phyloP scores from a whole-genome alignment of 2,329 filamentous ascomycete species.

The Penicillium brasilianum region DNA sequence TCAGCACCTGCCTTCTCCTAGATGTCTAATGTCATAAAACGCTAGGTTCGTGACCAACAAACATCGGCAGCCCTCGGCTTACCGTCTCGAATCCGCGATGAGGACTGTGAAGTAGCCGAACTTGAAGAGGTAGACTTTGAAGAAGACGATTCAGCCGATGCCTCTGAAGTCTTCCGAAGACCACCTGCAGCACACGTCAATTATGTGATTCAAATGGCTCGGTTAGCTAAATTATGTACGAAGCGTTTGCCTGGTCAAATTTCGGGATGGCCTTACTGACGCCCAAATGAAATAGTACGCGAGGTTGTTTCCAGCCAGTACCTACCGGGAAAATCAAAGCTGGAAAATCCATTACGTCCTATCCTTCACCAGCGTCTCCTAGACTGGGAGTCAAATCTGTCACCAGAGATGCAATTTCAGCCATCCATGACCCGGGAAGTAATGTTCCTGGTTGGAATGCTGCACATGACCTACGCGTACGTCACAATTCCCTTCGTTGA shows the following conservation, averaged over 20 bases:
- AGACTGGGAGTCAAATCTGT: conserved; percentile 48
- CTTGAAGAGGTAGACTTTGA: conserved; percentile 46
- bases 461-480: conserved; percentile 55
- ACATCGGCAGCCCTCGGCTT: conserved; percentile 52
- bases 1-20: neutral
- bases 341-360: conserved; percentile 30
- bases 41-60: conserved; percentile 54
- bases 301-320: conserved; percentile 48
- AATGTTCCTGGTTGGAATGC: conserved; percentile 47
- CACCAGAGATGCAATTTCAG: conserved; percentile 41
- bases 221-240: conserved; percentile 45
- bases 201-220: conserved; percentile 47
- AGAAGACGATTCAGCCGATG: conserved; percentile 35
- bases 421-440: conserved; percentile 36
- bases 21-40: neutral
- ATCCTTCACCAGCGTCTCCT: conserved; percentile 40
- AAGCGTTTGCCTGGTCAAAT: neutral
- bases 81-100: conserved; percentile 55
- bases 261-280: neutral
- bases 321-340: conserved; percentile 32
- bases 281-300: conserved; percentile 32
- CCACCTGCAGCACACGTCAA: conserved; percentile 41
- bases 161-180: conserved; percentile 36
- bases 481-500: neutral
- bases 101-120: conserved; percentile 55